Evolutionary conservation across 371 early-diverging fungal genomes (phyloP).

Genomic region (Entomophthora muscae): DNA sequence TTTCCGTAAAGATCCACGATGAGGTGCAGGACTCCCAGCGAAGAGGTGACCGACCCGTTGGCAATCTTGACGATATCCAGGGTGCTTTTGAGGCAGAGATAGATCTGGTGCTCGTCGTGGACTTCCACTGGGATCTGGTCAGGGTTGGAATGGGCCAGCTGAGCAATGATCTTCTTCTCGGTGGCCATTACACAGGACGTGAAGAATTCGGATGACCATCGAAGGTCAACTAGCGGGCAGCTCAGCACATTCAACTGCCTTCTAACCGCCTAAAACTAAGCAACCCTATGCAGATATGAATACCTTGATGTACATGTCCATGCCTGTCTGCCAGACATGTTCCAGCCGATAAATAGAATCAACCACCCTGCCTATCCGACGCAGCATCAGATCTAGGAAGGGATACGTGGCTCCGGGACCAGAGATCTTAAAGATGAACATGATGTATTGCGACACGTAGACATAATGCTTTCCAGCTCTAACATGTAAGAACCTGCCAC

Average conservation of each 20-base stretch:
- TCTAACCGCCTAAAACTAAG: neutral
- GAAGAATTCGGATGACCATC: neutral
- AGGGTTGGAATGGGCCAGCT: neutral
- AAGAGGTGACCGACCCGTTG: neutral
- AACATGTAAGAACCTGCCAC: neutral
- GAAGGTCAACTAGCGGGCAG: neutral
- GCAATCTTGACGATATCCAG: neutral
- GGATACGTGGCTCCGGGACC: neutral
- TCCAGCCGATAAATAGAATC: neutral
- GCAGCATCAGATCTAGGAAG: neutral
- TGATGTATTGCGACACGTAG: neutral
- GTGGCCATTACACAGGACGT: neutral
- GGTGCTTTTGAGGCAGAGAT: neutral
- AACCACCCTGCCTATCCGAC: neutral
- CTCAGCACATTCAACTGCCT: neutral
- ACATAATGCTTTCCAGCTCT: neutral
- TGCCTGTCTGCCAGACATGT: neutral
- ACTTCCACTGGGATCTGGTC: neutral
- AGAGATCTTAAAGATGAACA: neutral
- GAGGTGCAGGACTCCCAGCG: neutral
- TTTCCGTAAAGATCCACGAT: neutral
- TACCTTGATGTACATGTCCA: neutral
- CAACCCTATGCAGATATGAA: neutral
- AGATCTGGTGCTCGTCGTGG: neutral
- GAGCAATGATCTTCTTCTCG: neutral